Evolutionary conservation across 2,329 filamentous ascomycete genomes (phyloP), one percentile per base, ranked within the genome.

Genomic region (Anisogramma anomala): DNA sequence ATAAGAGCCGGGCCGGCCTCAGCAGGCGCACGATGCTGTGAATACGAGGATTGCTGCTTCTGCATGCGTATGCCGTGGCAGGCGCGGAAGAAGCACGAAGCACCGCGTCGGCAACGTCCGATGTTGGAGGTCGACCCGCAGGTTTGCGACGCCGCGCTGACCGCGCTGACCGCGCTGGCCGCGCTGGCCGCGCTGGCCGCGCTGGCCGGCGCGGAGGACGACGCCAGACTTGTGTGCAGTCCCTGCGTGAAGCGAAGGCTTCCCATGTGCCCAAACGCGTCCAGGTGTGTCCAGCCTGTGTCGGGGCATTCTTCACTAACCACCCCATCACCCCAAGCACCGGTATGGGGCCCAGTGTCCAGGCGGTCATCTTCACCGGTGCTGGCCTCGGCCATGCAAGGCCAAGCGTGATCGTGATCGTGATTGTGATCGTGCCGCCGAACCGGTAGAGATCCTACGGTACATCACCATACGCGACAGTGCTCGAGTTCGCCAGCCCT

Each of bases 211-310:
- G n/a, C n/a, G n/a, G n/a, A n/a, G n/a, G n/a, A n/a, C n/a, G n/a
- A n/a, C n/a, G n/a, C n/a, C n/a, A n/a, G n/a, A n/a, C n/a, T n/a
- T n/a, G 53, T 52, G 47, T 66, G 64, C 49, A 55, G 56, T 40
- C 53, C 64, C 28, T 65, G 63, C 51, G 56, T 61, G 43, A 60
- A 57, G 51, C 56, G 63, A 41, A 58, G 58, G 35, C 58, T 65
- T n/a, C 43, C 62, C 67, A 55, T 71, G 68, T 46, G 67, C 71
- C 49, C 59, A 68, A 51, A 53, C 48, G 17, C 59, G 57, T 9
- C 67, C 67, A 9, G 54, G 51, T 39, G 37, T 10, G 35, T n/a
- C n/a, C n/a, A n/a, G n/a, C n/a, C n/a, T n/a, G n/a, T n/a, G n/a
- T n/a, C n/a, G n/a, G n/a, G n/a, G n/a, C n/a, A n/a, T n/a, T n/a